Percentiles rank a stretch among this genome's conserved stretches.
These are phyloP conservation scores for Fusarium caatingaense DNA, from an alignment of 2,329 filamentous ascomycete species.

Conservation along the genomic window DNA sequence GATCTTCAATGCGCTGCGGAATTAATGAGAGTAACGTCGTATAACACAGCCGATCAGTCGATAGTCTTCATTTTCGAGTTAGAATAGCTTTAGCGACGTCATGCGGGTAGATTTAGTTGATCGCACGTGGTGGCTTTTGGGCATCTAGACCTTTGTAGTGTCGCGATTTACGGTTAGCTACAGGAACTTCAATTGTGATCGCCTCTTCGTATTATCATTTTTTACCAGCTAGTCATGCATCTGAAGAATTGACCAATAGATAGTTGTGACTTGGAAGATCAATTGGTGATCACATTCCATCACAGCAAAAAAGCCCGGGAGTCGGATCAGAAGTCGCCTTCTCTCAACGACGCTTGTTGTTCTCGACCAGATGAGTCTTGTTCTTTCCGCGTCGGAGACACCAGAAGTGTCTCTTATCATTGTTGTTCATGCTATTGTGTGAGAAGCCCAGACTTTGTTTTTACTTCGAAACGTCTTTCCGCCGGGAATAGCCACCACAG, in stretches of 20 bases:
- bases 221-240: neutral
- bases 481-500: neutral
- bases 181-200: neutral
- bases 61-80: neutral
- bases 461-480: fast-evolving
- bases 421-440: too few species aligned
- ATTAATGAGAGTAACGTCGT: conserved; percentile 9
- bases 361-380: neutral
- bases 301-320: neutral
- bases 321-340: neutral
- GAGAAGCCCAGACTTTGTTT: too few species aligned
- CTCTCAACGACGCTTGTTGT: neutral
- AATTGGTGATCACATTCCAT: neutral
- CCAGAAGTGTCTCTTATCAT: too few species aligned
- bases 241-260: neutral
- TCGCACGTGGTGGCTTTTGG: neutral
- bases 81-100: neutral
- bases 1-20: neutral
- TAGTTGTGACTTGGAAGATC: neutral
- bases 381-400: too few species aligned
- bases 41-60: conserved; percentile 15
- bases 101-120: neutral
- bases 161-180: neutral
- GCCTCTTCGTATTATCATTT: too few species aligned
- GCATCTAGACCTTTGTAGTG: neutral